Evolutionary conservation across 2,329 filamentous ascomycete genomes (phyloP), one percentile per base, ranked within the genome.

Genomic region (Arthrinium phaeospermum): DNA sequence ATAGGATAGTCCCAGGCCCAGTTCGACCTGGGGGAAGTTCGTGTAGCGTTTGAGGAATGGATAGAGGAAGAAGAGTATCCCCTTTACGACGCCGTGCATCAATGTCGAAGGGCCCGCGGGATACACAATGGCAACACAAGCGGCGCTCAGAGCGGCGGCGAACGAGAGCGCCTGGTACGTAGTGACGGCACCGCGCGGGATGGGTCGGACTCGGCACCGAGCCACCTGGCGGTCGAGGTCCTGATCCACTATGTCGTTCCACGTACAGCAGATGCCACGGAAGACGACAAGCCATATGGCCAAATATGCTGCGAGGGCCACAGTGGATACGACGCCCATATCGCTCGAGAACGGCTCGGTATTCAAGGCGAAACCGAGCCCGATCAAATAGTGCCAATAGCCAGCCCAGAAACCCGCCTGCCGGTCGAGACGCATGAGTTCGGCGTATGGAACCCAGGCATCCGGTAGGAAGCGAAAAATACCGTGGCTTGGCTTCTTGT

Each of bases 181-280:
- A 0, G 75, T 82, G n/a, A 89, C 81, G 37, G 86, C 87, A 34
- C 84, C 84, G 67, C 87, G 80, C 5, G 87, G 86, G 73, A 88
- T 84, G 2, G 87, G 87, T 24, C 88, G 82, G 73, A 86, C 83
- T 44, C 84, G 84, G 53, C 85, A 88, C 51, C 88, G 84, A 74
- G 82, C 82, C 12, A 88, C 87, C 73, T 85, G 81, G 3, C 86
- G 84, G 75, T 90, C 88, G 70, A 88, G 80, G 64, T 87, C 85
- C 67, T 85, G 83, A 75, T 90, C 88, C 78, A 87, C 83, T 45
- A 85, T 83, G 75, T 90, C 88, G 76, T 90, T 90, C 80, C 88
- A 89, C 0, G 86, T 83, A 76, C 88, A 90, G 5, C 85, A 82
- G 27, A 84, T 83, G 37, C 86, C 84, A 69, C 87, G 83, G 80